phyloP scores from a whole-genome alignment of 495 filamentous ascomycete species.

The Xanthoparmelia taractica region DNA sequence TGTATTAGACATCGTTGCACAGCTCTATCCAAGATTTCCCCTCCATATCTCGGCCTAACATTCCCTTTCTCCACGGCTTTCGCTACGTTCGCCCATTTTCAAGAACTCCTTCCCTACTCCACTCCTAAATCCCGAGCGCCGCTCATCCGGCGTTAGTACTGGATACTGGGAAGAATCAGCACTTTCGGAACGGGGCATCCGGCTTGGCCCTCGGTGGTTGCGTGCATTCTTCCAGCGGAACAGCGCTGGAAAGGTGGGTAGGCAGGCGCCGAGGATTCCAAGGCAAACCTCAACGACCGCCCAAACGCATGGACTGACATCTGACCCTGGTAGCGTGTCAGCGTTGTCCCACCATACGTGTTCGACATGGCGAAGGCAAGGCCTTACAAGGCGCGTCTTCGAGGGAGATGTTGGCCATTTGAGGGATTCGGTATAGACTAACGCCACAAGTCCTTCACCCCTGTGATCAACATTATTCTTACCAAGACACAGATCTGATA shows the following conservation, averaged over 20 bases:
- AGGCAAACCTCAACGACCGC: constrained; percentile 10
- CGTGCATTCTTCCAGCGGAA: constrained; percentile 1
- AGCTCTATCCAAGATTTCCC: background rate
- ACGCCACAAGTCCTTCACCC: constrained; percentile 5
- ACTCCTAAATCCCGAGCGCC: background rate
- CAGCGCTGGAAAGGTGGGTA: constrained; percentile 8
- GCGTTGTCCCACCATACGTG: background rate
- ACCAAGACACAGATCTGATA: background rate
- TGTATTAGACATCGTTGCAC: background rate
- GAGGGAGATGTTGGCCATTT: constrained; percentile 11
- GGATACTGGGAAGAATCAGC: constrained; percentile 1
- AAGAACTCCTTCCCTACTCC: constrained; percentile 3
- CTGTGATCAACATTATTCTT: background rate
- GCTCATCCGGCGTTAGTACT: background rate
- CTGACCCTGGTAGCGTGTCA: background rate
- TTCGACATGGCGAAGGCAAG: background rate
- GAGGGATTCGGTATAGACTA: constrained; percentile 8
- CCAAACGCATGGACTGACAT: constrained; percentile 10
- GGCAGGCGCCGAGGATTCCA: constrained; percentile 14
- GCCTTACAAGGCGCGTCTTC: constrained; percentile 9
- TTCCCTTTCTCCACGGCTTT: background rate
- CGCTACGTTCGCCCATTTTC: background rate
- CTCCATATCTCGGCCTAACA: background rate
- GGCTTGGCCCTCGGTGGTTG: background rate
- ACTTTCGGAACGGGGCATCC: background rate